phyloP scores from a whole-genome alignment of 169 alveolate genomes.

The Plasmodium gonderi region DNA sequence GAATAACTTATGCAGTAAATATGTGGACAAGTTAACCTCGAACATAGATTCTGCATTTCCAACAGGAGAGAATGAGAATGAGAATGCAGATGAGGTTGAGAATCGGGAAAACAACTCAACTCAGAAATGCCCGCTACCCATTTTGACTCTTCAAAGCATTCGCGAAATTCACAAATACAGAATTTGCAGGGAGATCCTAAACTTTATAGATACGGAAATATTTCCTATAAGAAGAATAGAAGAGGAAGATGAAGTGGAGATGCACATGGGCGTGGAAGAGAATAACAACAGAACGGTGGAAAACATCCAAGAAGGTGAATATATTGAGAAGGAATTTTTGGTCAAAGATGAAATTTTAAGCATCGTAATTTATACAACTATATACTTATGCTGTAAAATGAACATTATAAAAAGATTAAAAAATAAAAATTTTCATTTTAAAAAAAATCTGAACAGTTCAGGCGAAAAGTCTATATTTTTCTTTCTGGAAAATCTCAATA shows the following conservation, averaged over 20 bases:
- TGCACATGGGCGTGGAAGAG: too few species aligned
- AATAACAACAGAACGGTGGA: neutral
- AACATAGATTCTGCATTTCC: neutral
- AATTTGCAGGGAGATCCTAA: conserved; percentile 9
- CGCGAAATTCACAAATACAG: conserved; percentile 27
- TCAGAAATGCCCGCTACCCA: conserved; percentile 19
- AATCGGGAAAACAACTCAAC: neutral
- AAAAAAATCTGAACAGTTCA: neutral
- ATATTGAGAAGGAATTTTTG: neutral
- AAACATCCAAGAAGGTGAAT: neutral
- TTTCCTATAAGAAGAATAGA: neutral
- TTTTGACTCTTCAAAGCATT: conserved; percentile 15
- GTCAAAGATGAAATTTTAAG: conserved; percentile 38
- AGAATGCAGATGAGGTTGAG: neutral
- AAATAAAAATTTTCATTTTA: conserved; percentile 16
- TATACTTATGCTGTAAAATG: conserved; percentile 49
- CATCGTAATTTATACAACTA: conserved; percentile 18
- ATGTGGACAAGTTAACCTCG: neutral
- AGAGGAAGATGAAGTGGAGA: neutral
- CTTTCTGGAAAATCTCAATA: conserved; percentile 36
- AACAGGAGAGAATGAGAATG: neutral
- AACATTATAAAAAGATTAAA: conserved; percentile 32
- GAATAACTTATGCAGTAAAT: neutral
- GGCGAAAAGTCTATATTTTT: conserved; percentile 7
- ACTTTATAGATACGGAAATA: neutral